Evolutionary conservation across 495 filamentous ascomycete species (phyloP), one percentile per base, ranked within the genome.

Genomic region (Neurospora sp.): DNA sequence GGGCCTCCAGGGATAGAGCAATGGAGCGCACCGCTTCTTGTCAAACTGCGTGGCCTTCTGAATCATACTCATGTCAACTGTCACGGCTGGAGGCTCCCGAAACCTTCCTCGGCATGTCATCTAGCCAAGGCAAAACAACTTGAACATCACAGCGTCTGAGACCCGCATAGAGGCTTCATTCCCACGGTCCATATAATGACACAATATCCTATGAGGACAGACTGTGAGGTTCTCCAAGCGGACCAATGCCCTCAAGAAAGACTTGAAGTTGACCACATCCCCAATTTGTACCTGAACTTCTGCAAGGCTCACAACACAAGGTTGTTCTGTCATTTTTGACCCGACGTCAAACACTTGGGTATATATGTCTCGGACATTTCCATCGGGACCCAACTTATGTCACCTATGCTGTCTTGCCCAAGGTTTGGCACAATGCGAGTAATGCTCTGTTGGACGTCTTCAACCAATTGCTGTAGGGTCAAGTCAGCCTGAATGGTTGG

Each of bases 81-180:
- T 70, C 74, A 74, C 37, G 40, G 70, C 71, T 70, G 68, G 39
- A 72, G 27, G 35, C 72, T 69, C 53, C 75, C 71, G 73, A 74
- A 69, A 73, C 73, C 70, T 75, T 22, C 69, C 61, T 65, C 53
- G 27, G 71, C 59, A 70, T 35, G 20, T 59, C 72, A 68, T 73
- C 40, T 71, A 42, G 69, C 61, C 44, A 76, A 73, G 74, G 70
- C 72, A 53, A 72, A 70, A 74, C 69, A 71, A 22, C 42, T 40
- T 68, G 42, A 48, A 61, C 68, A 72, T 65, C 73, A 71, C 75
- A 73, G 37, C 70, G 75, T 68, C 37, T 74, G 44, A 74, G 69
- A 74, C 75, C 42, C 73, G 73, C 77, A 76, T 74, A 69, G 70
- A 59, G 68, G 70, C 53, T 68, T 59, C 48, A 27, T 14, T 16